phyloP scores from a whole-genome alignment of 305 asterid genomes.

The Fraxinus latifolia region DNA sequence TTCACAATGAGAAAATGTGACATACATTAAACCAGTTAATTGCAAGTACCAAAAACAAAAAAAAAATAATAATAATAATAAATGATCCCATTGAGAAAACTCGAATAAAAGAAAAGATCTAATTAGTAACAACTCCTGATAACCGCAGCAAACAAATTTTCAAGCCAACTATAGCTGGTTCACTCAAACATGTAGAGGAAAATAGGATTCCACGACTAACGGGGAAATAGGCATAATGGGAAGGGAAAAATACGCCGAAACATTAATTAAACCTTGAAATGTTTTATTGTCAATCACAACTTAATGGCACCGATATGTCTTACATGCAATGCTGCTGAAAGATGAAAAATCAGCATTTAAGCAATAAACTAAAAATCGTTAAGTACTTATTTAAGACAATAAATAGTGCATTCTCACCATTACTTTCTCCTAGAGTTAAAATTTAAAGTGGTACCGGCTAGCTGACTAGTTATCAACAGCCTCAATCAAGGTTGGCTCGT shows the following conservation, averaged over 20 bases:
- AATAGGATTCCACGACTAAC: not conserved
- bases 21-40: not conserved
- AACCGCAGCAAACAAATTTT: not conserved
- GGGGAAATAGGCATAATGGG: not conserved
- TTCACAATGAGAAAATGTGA: not conserved
- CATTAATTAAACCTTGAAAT: not conserved
- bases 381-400: not conserved
- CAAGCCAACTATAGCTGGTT: not conserved
- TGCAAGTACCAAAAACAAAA: too few relatives aligned
- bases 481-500: constrained; percentile 84
- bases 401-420: not conserved
- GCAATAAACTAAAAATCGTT: not conserved
- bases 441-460: not conserved
- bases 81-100: not conserved
- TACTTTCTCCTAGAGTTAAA: not conserved
- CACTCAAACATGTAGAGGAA: not conserved
- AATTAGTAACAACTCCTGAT: not conserved
- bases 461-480: constrained; percentile 58
- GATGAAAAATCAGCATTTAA: not conserved
- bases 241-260: not conserved
- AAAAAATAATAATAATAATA: too few relatives aligned
- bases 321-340: not conserved
- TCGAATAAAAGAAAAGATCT: not conserved
- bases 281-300: not conserved
- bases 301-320: not conserved